phyloP scores from a whole-genome alignment of 805 yeast species.

The Barnettozyma sp. region DNA sequence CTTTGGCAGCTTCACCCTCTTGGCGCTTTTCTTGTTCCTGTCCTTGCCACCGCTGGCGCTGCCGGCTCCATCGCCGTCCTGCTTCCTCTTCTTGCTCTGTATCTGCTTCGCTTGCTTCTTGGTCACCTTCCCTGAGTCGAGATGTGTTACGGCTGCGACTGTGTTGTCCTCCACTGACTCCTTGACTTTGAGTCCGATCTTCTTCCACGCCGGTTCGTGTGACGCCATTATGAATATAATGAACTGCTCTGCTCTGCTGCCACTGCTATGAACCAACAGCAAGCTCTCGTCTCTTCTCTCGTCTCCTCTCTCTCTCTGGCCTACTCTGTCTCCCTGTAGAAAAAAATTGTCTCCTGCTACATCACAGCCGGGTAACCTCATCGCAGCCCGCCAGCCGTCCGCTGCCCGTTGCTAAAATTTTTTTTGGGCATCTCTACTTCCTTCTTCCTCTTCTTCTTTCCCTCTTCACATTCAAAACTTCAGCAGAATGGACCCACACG shows the following conservation, averaged over 20 bases:
- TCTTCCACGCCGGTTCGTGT: slow-evolving; percentile 76
- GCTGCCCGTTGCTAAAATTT: not conserved
- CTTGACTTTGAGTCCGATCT: slow-evolving; percentile 61
- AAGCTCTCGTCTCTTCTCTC: too few relatives aligned
- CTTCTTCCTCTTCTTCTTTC: not conserved
- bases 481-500: slow-evolving; percentile 21
- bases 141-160: slow-evolving; percentile 36
- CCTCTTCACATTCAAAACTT: slow-evolving; percentile 20
- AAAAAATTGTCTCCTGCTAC: not conserved
- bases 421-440: not conserved
- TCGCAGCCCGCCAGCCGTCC: slow-evolving; percentile 1
- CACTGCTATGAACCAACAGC: too few relatives aligned
- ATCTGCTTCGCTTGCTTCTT: slow-evolving; percentile 38
- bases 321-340: not conserved
- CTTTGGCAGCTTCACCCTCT: slow-evolving; percentile 64
- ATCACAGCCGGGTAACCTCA: slow-evolving; percentile 8
- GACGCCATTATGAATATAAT: slow-evolving; percentile 18
- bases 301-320: too few relatives aligned
- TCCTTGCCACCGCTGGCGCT: slow-evolving; percentile 16
- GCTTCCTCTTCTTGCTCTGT: slow-evolving; percentile 28
- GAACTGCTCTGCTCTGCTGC: too few relatives aligned
- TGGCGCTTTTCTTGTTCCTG: slow-evolving; percentile 49
- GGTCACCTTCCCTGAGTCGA: slow-evolving; percentile 36
- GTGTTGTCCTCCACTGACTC: slow-evolving; percentile 40
- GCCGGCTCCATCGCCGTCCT: slow-evolving; percentile 9